Evolutionary conservation across 1,139 yeast species (phyloP), one percentile per base, ranked within the genome.

Genomic region (Geotrichum australiense): DNA sequence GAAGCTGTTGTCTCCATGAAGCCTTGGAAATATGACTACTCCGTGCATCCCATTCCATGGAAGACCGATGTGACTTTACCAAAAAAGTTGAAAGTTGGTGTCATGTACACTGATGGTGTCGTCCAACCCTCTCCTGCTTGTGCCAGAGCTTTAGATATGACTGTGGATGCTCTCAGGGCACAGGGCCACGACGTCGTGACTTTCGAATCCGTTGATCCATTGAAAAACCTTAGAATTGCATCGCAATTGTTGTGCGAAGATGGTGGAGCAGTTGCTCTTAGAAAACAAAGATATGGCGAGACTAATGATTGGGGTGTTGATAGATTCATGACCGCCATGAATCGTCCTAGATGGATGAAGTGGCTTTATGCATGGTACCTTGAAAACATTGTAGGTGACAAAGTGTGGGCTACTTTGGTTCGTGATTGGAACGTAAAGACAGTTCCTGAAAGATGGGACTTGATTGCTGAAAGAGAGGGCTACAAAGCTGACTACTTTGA

Each of bases 21-120:
- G 57, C 89, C 91, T 16, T 81, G 89, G 87, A 65, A 69, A 35
- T 62, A 63, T 37, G 93, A 83, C 59, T 73, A 74, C 46, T 65
- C 69, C 43, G 62, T 69, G 40, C 60, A 75, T 39, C 78, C 75
- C 41, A 55, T 78, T 47, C 81, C 80, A 18, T 82, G 91, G 89
- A 70, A 73, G 19, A 65, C 63, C 4, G 66, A 64, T 10, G 58
- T 55, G 23, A 45, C 47, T 32, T 61, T 79, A 2, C 68, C 73
- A 3, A 52, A 61, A 29, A 69, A 76, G 49, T 54, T 73, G 35
- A 64, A 62, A 35, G 58, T 75, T 37, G 79, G 76, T 8, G 68
- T 76, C 19, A 49, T 69, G 43, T 65, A 60, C 48, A 68, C 66
- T 49, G 63, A 58, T 39, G 74, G 72, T 46, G 65, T 72, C 24